Evolutionary conservation across 805 yeast species (phyloP).

Genomic region (Candida ipomoeae): DNA sequence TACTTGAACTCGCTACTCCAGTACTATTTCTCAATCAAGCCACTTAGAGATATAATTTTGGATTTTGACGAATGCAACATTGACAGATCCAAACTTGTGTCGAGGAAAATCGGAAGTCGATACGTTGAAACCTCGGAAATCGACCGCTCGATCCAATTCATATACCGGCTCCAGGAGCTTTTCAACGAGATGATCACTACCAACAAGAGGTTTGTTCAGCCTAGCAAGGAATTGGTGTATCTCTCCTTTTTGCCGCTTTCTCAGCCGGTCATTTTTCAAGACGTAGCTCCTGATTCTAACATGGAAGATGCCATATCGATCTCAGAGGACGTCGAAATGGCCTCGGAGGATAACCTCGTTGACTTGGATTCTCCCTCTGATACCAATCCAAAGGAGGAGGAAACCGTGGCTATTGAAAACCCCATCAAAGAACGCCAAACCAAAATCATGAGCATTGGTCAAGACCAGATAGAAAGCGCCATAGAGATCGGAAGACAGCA

Average conservation of each 20-base stretch:
- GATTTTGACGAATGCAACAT: conserved; percentile 42
- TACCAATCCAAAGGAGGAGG: background rate
- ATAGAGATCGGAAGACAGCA: conserved; percentile 87
- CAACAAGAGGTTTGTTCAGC: conserved; percentile 62
- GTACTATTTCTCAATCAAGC: conserved; percentile 81
- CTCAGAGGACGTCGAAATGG: conserved; percentile 1
- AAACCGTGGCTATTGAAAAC: background rate
- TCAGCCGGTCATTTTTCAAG: conserved; percentile 57
- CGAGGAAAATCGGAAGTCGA: conserved; percentile 82
- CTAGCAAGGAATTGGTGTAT: conserved; percentile 80
- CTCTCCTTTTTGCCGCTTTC: conserved; percentile 76
- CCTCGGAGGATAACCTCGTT: background rate
- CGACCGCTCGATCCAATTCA: conserved; percentile 76
- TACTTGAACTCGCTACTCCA: conserved; percentile 80
- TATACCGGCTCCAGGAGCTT: conserved; percentile 64
- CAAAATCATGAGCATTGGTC: conserved; percentile 35
- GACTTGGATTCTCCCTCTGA: background rate
- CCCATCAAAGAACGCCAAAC: conserved; percentile 5
- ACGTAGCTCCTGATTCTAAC: conserved; percentile 5
- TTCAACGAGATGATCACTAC: conserved; percentile 69
- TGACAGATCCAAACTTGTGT: conserved; percentile 10
- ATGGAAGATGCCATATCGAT: conserved; percentile 2
- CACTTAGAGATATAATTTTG: conserved; percentile 65
- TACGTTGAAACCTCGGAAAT: conserved; percentile 74
- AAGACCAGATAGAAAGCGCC: conserved; percentile 69